These are phyloP conservation scores for Phlebiopsis gigantea DNA, from an alignment of 768 basidiomycete genomes.

Conservation along the genomic window DNA sequence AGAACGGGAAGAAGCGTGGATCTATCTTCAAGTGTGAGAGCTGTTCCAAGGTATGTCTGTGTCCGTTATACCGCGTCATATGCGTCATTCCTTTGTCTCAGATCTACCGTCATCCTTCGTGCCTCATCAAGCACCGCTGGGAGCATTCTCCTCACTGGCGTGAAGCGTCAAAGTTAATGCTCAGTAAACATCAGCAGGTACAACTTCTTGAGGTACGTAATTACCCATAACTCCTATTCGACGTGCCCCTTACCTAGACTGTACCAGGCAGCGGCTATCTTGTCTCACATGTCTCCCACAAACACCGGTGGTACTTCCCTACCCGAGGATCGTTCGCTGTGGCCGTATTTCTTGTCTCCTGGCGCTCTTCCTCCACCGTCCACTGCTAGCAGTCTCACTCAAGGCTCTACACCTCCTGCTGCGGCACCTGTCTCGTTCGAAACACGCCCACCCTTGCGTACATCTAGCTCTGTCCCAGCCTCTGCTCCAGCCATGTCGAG, in stretches of 20 bases:
- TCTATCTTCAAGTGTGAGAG: constrained; percentile 89
- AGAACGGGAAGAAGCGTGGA: constrained; percentile 70
- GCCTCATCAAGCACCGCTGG: constrained; percentile 97
- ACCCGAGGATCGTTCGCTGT: constrained; percentile 90
- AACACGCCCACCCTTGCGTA: constrained; percentile 21
- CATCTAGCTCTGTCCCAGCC: constrained; percentile 53
- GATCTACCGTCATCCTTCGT: constrained; percentile 90
- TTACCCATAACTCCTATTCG: neutral
- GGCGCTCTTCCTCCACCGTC: constrained; percentile 57
- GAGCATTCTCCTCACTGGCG: constrained; percentile 97
- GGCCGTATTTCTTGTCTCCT: constrained; percentile 80
- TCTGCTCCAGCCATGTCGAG: constrained; percentile 20
- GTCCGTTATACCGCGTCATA: neutral
- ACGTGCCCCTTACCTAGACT: neutral
- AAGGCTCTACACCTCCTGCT: constrained; percentile 9
- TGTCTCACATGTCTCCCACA: constrained; percentile 77
- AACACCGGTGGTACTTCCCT: constrained; percentile 66
- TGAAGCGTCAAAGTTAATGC: constrained; percentile 81
- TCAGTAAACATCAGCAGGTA: constrained; percentile 97
- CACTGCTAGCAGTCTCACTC: constrained; percentile 11
- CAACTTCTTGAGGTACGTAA: constrained; percentile 81
- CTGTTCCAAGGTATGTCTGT: constrained; percentile 75
- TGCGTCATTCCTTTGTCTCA: constrained; percentile 20
- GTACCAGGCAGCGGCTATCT: constrained; percentile 83
- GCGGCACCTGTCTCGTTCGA: constrained; percentile 15